phyloP scores from a whole-genome alignment of 768 basidiomycete species.

The Russula emetica region DNA sequence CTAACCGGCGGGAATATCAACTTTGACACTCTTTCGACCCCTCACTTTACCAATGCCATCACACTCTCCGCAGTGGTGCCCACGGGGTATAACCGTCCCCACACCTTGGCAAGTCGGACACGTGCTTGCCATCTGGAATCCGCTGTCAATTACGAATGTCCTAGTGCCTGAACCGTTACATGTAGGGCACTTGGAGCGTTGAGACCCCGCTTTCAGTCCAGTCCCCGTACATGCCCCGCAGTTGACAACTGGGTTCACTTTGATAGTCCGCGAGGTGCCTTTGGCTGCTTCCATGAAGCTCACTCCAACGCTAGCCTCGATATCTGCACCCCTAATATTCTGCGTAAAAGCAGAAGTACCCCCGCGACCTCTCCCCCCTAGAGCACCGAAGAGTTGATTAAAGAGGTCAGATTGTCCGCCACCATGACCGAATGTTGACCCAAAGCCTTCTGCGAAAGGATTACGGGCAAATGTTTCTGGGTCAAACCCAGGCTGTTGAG shows the following conservation, averaged over 20 bases:
- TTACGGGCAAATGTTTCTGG: slow-evolving; percentile 63
- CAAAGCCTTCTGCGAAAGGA: slow-evolving; percentile 40
- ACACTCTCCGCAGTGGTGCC: slow-evolving; percentile 74
- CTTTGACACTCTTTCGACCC: slow-evolving; percentile 66
- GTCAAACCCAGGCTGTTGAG: slow-evolving; percentile 92
- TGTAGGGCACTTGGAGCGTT: slow-evolving; percentile 68
- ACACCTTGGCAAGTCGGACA: slow-evolving; percentile 79
- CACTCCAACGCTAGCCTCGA: slow-evolving; percentile 72
- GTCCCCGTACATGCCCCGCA: slow-evolving; percentile 81
- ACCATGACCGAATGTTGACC: slow-evolving; percentile 50
- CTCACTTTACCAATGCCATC: slow-evolving; percentile 86
- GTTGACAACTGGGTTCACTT: slow-evolving; percentile 73
- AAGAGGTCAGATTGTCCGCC: slow-evolving; percentile 63
- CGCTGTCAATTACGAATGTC: slow-evolving; percentile 86
- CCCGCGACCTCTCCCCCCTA: slow-evolving; percentile 48
- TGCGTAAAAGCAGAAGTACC: slow-evolving; percentile 42
- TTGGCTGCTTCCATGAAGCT: slow-evolving; percentile 95
- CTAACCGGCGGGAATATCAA: slow-evolving; percentile 84
- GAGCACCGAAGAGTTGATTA: slow-evolving; percentile 76
- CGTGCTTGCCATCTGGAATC: slow-evolving; percentile 95
- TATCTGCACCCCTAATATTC: slow-evolving; percentile 64
- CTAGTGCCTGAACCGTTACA: slow-evolving; percentile 86
- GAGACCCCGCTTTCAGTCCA: slow-evolving; percentile 83
- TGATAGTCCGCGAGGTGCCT: slow-evolving; percentile 72
- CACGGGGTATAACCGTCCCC: slow-evolving; percentile 75